A percentile compares a stretch with the other conserved stretches of the same genome.
Evolutionary conservation across 305 asterid genomes (phyloP).

Genomic region (Caryopteris hybrid): DNA sequence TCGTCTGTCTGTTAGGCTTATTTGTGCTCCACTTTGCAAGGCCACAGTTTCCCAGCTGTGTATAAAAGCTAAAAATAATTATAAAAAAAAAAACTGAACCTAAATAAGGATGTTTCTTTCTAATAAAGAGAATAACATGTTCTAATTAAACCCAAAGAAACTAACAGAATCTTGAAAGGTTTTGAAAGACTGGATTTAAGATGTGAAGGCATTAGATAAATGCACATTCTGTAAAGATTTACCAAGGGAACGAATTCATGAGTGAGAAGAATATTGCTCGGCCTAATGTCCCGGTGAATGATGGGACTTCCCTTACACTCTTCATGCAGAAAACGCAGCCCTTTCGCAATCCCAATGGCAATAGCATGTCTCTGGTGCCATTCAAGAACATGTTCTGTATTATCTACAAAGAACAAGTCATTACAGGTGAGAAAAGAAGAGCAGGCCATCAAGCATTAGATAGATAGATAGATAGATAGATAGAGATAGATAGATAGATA

Average conservation of each 20-base stretch:
- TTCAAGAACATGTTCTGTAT: constrained; percentile 21
- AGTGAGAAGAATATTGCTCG: constrained; percentile 38
- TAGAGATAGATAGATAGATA: too few relatives aligned
- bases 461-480: too few relatives aligned
- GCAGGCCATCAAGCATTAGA: too few relatives aligned
- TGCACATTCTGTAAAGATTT: constrained; percentile 1
- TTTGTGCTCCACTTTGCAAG: constrained; percentile 39
- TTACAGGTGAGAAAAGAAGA: too few relatives aligned
- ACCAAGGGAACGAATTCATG: constrained; percentile 42
- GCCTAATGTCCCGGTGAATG: constrained; percentile 46
- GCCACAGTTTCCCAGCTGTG: constrained; percentile 49
- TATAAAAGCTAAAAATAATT: background rate
- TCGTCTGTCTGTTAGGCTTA: constrained; percentile 14
- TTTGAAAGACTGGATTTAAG: background rate
- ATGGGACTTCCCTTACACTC: constrained; percentile 52
- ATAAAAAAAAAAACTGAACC: background rate
- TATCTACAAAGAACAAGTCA: constrained; percentile 23
- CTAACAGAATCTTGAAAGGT: background rate
- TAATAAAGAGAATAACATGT: too few relatives aligned
- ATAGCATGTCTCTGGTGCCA: constrained; percentile 44
- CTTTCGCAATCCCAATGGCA: constrained; percentile 61
- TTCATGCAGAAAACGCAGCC: constrained; percentile 53
- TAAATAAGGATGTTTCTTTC: background rate
- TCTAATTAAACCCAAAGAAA: background rate
- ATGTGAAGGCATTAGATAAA: background rate